Conservation (phyloP, 306 rosid species). For the Herpetospermum pedunculosum region DNA sequence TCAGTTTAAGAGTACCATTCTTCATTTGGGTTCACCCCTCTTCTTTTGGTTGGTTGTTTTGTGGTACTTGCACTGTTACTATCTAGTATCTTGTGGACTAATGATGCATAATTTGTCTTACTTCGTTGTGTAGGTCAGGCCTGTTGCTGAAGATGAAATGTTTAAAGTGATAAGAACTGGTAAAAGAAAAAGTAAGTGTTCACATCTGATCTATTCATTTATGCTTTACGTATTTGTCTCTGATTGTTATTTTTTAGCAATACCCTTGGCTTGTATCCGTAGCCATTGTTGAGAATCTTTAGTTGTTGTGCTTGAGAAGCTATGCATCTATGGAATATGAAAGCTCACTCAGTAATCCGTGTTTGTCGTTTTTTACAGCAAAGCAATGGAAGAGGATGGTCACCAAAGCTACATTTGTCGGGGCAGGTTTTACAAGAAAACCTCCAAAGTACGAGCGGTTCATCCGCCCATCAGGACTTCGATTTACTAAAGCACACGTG, state of each 20-base stretch:
- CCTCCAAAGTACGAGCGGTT: slow-evolving; percentile 94
- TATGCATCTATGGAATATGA: too few relatives aligned
- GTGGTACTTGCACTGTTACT: too few relatives aligned
- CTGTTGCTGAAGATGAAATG: slow-evolving; percentile 96
- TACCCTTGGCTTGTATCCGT: too few relatives aligned
- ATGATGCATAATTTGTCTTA: not conserved
- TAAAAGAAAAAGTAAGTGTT: slow-evolving; percentile 67
- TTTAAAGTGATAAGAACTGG: slow-evolving; percentile 83
- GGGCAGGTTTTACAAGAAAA: slow-evolving; percentile 83
- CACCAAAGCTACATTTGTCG: slow-evolving; percentile 91
- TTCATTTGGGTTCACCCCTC: not conserved
- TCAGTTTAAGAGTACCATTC: not conserved
- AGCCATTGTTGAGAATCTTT: not conserved
- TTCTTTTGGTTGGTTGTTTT: too few relatives aligned
- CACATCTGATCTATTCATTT: too few relatives aligned
- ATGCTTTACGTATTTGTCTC: too few relatives aligned
- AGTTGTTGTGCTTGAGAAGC: too few relatives aligned
- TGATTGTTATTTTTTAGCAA: too few relatives aligned
- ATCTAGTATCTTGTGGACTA: too few relatives aligned
- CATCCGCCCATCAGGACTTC: slow-evolving; percentile 76
- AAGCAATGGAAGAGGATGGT: slow-evolving; percentile 98
- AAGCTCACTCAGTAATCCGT: not conserved
- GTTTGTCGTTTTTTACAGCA: slow-evolving; percentile 38
- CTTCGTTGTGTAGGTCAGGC: slow-evolving; percentile 53
- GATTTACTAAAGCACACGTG: slow-evolving; percentile 87